phyloP scores from a whole-genome alignment of 257 asterid species.

The Przewalskia tangutica region DNA sequence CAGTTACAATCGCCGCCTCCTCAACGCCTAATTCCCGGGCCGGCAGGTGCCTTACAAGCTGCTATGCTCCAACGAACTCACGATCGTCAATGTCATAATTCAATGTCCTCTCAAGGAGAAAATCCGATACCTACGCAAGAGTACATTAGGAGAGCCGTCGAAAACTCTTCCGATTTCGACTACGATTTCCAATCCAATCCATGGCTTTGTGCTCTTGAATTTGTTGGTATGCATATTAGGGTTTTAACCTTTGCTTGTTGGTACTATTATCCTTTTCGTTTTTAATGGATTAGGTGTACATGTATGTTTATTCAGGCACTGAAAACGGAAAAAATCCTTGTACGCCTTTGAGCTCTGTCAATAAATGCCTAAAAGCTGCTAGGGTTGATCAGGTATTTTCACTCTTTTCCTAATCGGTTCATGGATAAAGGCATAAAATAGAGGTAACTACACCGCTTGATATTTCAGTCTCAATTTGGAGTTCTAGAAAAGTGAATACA shows the following conservation, averaged over 20 bases:
- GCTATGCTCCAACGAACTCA: constrained; percentile 50
- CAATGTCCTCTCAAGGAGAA: not conserved
- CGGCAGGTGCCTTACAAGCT: constrained; percentile 69
- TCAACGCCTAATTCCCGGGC: constrained; percentile 52
- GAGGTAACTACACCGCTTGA: too few species aligned
- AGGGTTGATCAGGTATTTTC: constrained; percentile 49
- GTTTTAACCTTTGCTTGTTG: not conserved
- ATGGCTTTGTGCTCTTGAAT: constrained; percentile 70
- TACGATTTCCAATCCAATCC: constrained; percentile 49
- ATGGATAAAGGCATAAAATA: not conserved
- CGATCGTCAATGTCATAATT: constrained; percentile 24
- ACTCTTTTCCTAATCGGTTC: not conserved
- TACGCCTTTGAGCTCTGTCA: constrained; percentile 56
- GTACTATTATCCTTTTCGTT: not conserved
- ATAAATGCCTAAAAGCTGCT: constrained; percentile 32
- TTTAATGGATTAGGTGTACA: not conserved
- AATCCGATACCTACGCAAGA: constrained; percentile 52
- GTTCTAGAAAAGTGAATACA: not conserved
- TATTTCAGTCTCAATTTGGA: not conserved
- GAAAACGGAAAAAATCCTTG: constrained; percentile 37
- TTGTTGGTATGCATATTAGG: constrained; percentile 38
- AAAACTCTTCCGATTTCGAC: constrained; percentile 58
- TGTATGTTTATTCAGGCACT: constrained; percentile 21
- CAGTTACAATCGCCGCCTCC: constrained; percentile 15
- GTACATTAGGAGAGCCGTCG: constrained; percentile 62